Base-by-base conservation (phyloP, 2,329 filamentous ascomycete genomes). In the Cladosporium cucumerinum region DNA sequence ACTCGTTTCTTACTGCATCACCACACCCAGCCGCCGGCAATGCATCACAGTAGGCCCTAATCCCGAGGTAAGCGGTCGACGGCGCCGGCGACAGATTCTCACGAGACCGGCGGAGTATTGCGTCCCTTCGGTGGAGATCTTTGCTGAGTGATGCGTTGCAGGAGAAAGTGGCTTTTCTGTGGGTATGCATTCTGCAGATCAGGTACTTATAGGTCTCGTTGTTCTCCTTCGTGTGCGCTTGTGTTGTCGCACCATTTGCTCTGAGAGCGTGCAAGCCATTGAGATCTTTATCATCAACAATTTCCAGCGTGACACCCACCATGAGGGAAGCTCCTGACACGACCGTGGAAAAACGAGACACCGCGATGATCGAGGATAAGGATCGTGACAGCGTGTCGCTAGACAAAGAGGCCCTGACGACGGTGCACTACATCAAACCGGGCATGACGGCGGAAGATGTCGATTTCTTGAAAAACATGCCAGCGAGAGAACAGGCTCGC, bases 401-500 rank as follows among this genome's bases (percentile, higher is more conserved):
- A n/a, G 63, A 57, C 43, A 69, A 72, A 34, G 69, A 68, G 6
- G 26, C 65, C 11, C 68, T 68, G 25, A 63, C 62, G 7, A 66
- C 69, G 26, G 3, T 28, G 16, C 60, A 68, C 25, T 52, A 68
- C 16, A 54, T 68, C 26, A 64, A 66, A 30, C 66, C 70, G 16
- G 70, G 69, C 12, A 51, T 72, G 34, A 66, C 66, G 1, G 69
- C 68, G 2, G 66, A 66, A 21, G 69, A 72, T 39, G 62, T 67
- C 55, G 68, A 65, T 36, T 72, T 70, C 46, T 63, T 62, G 23
- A 65, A 65, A 1, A 67, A 64, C 25, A 65, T 68, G 30, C 61
- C 67, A 1, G 67, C 65, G 54, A 66, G 65, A 26, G 69, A 70
- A 36, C 67, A 70, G n/a, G 84, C 80, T 68, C 79, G 77, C 63